A percentile compares a stretch with the other conserved stretches of the same genome.
Evolutionary conservation across 192 early-diverging fungal genomes (phyloP).

Genomic region (Diversispora epigaea): DNA sequence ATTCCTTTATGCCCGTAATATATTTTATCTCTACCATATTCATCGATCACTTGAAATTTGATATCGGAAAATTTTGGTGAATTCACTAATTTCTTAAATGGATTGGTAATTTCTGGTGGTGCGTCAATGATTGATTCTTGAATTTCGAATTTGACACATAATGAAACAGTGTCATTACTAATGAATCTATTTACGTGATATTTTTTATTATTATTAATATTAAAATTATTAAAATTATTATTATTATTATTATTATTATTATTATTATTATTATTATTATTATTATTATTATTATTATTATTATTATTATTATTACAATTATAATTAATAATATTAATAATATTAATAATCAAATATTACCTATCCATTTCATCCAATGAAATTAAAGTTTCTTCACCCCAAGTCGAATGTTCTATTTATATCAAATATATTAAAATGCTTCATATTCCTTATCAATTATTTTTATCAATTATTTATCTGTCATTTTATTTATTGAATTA

Average conservation of each 20-base stretch:
- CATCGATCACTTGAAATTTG: conserved; percentile 32
- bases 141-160: conserved; percentile 41
- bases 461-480: too few relatives aligned
- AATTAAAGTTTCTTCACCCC: conserved; percentile 38
- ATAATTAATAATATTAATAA: too few relatives aligned
- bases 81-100: conserved; percentile 33
- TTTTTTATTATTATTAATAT: too few relatives aligned
- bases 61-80: conserved; percentile 37
- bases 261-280: too few relatives aligned
- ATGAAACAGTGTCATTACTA: conserved; percentile 33
- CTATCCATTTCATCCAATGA: conserved; percentile 36
- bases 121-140: conserved; percentile 33
- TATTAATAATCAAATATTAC: neutral
- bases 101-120: conserved; percentile 6
- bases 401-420: conserved; percentile 30
- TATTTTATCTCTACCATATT: conserved; percentile 12
- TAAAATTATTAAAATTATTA: too few relatives aligned
- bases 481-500: too few relatives aligned
- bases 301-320: neutral
- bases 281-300: too few relatives aligned
- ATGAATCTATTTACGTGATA: conserved; percentile 20
- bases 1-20: conserved; percentile 30
- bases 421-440: too few relatives aligned
- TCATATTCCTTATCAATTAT: too few relatives aligned
- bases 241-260: too few relatives aligned